phyloP scores from a whole-genome alignment of 2,329 filamentous ascomycete species.

The Myriosclerotinia scirpicola region DNA sequence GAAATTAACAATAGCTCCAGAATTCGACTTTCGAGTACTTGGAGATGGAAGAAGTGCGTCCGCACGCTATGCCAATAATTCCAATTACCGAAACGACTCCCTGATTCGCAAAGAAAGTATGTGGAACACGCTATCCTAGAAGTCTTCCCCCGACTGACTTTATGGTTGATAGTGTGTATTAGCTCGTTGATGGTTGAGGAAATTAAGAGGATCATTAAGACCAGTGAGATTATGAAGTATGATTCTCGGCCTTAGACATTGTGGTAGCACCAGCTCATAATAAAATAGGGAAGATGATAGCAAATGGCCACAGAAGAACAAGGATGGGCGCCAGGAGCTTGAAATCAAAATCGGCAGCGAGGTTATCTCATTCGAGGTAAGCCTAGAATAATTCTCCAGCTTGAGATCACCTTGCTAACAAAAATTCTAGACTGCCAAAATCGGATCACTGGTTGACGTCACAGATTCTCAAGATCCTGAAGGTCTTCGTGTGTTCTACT shows the following conservation, averaged over 20 bases:
- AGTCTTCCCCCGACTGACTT: constrained; percentile 20
- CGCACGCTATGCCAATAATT: constrained; percentile 97
- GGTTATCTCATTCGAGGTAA: constrained; percentile 95
- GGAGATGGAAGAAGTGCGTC: constrained; percentile 92
- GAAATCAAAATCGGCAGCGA: constrained; percentile 93
- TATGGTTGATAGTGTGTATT: constrained; percentile 75
- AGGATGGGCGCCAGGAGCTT: constrained; percentile 93
- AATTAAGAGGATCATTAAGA: constrained; percentile 95
- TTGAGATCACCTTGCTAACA: neutral
- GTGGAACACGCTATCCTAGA: constrained; percentile 41
- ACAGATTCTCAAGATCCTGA: constrained; percentile 95
- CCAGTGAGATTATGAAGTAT: constrained; percentile 96
- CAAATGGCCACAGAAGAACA: constrained; percentile 99
- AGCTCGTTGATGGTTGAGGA: constrained; percentile 87
- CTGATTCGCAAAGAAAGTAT: constrained; percentile 98
- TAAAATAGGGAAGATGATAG: constrained; percentile 83
- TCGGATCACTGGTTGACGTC: constrained; percentile 94
- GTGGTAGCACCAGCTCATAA: constrained; percentile 34
- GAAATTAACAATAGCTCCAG: constrained; percentile 49
- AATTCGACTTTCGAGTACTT: constrained; percentile 93
- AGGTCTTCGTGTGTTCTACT: constrained; percentile 96
- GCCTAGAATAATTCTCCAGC: neutral
- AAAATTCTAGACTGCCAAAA: constrained; percentile 80
- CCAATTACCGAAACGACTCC: constrained; percentile 98
- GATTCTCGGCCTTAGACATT: constrained; percentile 30